Evolutionary conservation across 2,329 filamentous ascomycete genomes (phyloP).

Genomic region (Aspergillus aculeatus): DNA sequence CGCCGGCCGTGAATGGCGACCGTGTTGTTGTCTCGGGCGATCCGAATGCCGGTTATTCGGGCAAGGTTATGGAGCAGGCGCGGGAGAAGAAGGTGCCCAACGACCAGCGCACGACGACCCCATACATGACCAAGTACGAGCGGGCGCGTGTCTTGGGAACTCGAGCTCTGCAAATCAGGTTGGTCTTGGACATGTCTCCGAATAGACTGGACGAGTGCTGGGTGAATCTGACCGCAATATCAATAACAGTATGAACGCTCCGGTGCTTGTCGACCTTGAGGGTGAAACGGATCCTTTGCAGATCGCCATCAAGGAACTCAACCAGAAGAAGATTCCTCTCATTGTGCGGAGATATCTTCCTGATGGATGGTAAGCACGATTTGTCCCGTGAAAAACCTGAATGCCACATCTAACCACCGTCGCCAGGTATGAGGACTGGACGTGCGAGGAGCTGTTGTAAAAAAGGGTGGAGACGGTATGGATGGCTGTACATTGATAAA

Average conservation of each 20-base stretch:
- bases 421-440: constrained; percentile 96
- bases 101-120: constrained; percentile 85
- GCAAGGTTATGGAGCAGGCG: constrained; percentile 58
- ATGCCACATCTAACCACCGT: constrained; percentile 11
- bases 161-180: constrained; percentile 93
- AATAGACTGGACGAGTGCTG: neutral
- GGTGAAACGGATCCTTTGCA: constrained; percentile 96
- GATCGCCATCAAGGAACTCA: constrained; percentile 95
- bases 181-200: constrained; percentile 30
- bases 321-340: constrained; percentile 97
- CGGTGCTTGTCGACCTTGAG: constrained; percentile 92
- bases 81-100: constrained; percentile 85
- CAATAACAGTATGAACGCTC: constrained; percentile 81
- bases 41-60: constrained; percentile 47
- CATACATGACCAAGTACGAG: constrained; percentile 99
- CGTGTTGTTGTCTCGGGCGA: constrained; percentile 50
- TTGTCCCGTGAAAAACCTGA: neutral
- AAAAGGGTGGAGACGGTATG: constrained; percentile 6
- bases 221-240: constrained; percentile 11
- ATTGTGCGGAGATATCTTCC: constrained; percentile 94
- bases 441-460: constrained; percentile 85
- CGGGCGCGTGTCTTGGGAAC: constrained; percentile 89
- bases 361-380: constrained; percentile 76
- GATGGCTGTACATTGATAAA: constrained; percentile 19
- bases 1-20: constrained; percentile 40